Conservation (phyloP, 306 rosid species). For the Vachellia collinsii region DNA sequence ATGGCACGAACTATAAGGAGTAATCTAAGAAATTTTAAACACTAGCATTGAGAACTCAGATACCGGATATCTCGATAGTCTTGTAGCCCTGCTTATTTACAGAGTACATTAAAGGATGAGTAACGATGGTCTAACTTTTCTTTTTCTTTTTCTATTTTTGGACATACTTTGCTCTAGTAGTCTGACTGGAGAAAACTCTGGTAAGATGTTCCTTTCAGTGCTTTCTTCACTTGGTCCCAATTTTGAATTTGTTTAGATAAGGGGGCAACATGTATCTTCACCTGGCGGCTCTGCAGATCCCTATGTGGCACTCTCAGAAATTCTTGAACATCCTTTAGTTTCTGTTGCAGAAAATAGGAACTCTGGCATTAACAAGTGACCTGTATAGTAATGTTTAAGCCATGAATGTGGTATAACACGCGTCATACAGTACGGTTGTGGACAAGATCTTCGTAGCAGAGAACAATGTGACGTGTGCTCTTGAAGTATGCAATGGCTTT, state of each 20-base stretch:
- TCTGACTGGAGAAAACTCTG: constrained; percentile 45
- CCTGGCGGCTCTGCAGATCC: constrained; percentile 59
- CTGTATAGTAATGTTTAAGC: neutral
- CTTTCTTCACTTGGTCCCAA: constrained; percentile 58
- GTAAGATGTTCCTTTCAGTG: constrained; percentile 49
- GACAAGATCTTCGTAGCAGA: constrained; percentile 67
- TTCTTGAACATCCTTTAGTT: constrained; percentile 64
- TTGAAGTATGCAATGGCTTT: constrained; percentile 57
- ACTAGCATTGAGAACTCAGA: neutral
- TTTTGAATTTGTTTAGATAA: constrained; percentile 57
- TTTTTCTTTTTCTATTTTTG: neutral
- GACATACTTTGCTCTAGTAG: constrained; percentile 17
- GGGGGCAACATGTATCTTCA: constrained; percentile 63
- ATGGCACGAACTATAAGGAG: too few relatives aligned
- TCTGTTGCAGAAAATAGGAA: constrained; percentile 36
- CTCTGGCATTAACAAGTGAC: neutral
- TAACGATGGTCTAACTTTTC: constrained; percentile 9
- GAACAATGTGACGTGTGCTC: constrained; percentile 58
- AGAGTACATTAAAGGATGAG: constrained; percentile 10
- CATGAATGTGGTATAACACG: neutral
- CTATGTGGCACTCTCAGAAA: constrained; percentile 58
- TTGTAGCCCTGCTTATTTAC: constrained; percentile 25
- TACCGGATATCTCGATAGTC: neutral
- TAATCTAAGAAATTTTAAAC: too few relatives aligned
- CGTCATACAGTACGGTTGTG: constrained; percentile 58